Percentiles rank a stretch among this genome's conserved stretches.
These are phyloP conservation scores for Trichoderma asperelloides DNA, from an alignment of 495 filamentous ascomycete genomes.

Conservation along the genomic window DNA sequence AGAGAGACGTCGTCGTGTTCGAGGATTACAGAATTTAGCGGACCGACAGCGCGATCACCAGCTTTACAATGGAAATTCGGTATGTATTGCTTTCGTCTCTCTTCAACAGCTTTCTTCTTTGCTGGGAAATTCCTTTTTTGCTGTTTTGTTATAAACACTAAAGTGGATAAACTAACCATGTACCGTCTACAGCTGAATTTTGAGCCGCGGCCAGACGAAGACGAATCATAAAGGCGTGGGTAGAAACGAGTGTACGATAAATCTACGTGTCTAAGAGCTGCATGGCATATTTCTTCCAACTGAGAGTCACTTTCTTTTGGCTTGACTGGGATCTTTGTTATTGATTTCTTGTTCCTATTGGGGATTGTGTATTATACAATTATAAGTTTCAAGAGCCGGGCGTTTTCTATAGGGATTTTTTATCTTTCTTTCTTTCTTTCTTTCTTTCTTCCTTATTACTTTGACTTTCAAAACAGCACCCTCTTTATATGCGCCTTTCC, in stretches of 20 bases:
- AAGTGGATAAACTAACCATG: neutral
- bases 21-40: conserved; percentile 17
- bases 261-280: neutral
- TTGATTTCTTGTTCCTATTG: neutral
- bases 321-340: no score
- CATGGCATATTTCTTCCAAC: neutral
- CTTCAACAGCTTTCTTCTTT: no score
- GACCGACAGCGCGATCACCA: conserved; percentile 44
- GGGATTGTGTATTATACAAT: neutral
- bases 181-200: conserved; percentile 55
- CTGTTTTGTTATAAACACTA: no score
- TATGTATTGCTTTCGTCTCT: conserved; percentile 28
- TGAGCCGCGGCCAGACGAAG: conserved; percentile 56
- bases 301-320: neutral
- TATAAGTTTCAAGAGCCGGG: neutral
- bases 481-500: no score
- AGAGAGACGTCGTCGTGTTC: conserved; percentile 15
- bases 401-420: conserved; percentile 1
- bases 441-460: no score
- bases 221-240: conserved; percentile 26
- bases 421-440: neutral
- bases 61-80: conserved; percentile 86
- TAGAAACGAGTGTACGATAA: neutral
- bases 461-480: no score
- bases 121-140: no score